Evolutionary conservation across 352 stramenopile species (phyloP).

Genomic region (Globisporangium nunn): DNA sequence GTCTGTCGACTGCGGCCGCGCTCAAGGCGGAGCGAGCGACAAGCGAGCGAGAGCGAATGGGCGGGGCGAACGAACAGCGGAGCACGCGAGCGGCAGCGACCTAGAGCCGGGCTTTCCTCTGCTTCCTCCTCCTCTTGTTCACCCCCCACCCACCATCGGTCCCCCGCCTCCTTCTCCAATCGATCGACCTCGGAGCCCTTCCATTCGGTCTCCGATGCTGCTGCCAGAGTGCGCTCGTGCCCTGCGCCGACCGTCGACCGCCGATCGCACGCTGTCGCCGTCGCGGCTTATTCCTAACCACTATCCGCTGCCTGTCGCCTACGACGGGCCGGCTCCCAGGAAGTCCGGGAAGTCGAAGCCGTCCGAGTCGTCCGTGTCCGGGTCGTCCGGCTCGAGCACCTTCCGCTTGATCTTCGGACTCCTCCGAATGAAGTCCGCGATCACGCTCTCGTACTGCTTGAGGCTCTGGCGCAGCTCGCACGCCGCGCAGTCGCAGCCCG

Average conservation of each 20-base stretch:
- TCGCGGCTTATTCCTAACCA: conserved; percentile 10
- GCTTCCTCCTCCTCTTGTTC: background rate
- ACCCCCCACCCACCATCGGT: background rate
- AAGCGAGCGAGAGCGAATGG: too few relatives aligned
- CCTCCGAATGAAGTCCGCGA: conserved; percentile 47
- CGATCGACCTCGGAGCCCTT: conserved; percentile 14
- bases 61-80: background rate
- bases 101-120: background rate
- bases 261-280: background rate
- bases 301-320: conserved; percentile 6
- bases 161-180: background rate
- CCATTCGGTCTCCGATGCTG: conserved; percentile 12
- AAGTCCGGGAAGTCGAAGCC: conserved; percentile 15
- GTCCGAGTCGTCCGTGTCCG: conserved; percentile 12
- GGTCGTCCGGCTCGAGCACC: conserved; percentile 10
- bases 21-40: background rate
- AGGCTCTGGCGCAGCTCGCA: conserved; percentile 48
- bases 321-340: conserved; percentile 9
- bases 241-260: background rate
- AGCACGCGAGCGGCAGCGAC: background rate
- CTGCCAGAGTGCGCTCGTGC: conserved; percentile 1
- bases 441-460: conserved; percentile 47
- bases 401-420: conserved; percentile 43
- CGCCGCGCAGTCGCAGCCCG: conserved; percentile 40
- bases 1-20: background rate